Evolutionary conservation across 1,139 yeast species (phyloP).

Genomic region (Geotrichum histeridarum): DNA sequence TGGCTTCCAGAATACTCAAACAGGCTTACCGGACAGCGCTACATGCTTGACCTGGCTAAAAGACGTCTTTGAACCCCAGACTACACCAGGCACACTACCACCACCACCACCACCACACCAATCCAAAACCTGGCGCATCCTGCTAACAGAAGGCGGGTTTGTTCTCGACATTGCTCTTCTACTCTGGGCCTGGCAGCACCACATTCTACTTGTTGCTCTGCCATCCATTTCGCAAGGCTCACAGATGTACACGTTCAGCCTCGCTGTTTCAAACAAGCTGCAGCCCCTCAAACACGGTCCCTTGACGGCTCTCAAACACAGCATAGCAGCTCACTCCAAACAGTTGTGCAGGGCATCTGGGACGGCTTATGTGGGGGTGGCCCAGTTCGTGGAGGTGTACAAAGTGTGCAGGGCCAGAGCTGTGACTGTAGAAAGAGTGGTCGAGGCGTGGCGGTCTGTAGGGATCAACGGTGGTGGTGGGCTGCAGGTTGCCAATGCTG

Average conservation of each 20-base stretch:
- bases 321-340: neutral
- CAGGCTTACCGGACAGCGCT: neutral
- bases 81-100: neutral
- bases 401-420: neutral
- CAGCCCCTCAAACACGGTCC: neutral
- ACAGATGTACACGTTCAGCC: neutral
- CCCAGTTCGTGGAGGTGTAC: neutral
- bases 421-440: neutral
- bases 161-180: neutral
- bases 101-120: too few species aligned
- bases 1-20: neutral
- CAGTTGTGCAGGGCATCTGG: neutral
- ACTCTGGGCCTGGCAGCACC: slow-evolving; percentile 9
- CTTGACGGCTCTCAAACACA: neutral
- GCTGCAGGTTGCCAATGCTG: too few species aligned
- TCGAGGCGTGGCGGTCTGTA: neutral
- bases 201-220: slow-evolving; percentile 2
- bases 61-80: slow-evolving; percentile 2
- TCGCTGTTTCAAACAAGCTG: neutral
- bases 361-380: neutral
- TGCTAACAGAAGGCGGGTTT: slow-evolving; percentile 2
- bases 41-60: slow-evolving; percentile 6
- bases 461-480: neutral
- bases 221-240: neutral
- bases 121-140: neutral